Evolutionary conservation across 1,284 basidiomycete genomes (phyloP), one percentile per base, ranked within the genome.

Genomic region (Mycena sp.): DNA sequence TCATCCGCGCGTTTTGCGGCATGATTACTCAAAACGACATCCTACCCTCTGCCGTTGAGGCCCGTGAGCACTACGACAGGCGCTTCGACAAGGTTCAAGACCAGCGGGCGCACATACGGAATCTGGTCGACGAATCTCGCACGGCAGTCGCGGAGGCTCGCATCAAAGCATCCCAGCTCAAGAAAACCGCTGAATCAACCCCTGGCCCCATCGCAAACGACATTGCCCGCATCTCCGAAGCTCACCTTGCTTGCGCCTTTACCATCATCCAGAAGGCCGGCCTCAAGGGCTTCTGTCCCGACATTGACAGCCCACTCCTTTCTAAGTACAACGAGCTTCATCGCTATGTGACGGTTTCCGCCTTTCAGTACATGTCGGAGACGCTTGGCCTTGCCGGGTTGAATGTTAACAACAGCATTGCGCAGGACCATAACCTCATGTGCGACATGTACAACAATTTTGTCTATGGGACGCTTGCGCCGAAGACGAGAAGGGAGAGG

Each of bases 211-310:
- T 60, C 14, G 50, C 58, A 17, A 46, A 52, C 10, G 50, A 52
- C 21, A 53, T 60, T 14, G 58, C 58, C 2, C 50, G 58, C 12
- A 60, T 60, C 32, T 32, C 49, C 21, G 58, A 26, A 3, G 12
- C 0, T 11, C 50, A 60, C 30, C 58, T 60, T 37, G 43, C 50
- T 5, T 52, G 25, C 25, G 48, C 32, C 21, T 60, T 60, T 35
- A 53, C 58, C 25, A 60, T 60, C 49, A 19, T 59, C 19, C 41
- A 26, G 23, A 59, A 59, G 25, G 57, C 57, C 16, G 57, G 57
- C 2, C 43, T 59, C 4, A 4, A 48, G 19, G 50, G 58, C 10
- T 60, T 53, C 19, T 28, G 17, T 26, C 58, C 58, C 6, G 50
- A 60, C 50, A 6, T 60, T 35, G 58, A 53, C 9, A 50, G 58